These are phyloP conservation scores for Passiflora organensis DNA, from an alignment of 345 rosid species.

Conservation along the genomic window DNA sequence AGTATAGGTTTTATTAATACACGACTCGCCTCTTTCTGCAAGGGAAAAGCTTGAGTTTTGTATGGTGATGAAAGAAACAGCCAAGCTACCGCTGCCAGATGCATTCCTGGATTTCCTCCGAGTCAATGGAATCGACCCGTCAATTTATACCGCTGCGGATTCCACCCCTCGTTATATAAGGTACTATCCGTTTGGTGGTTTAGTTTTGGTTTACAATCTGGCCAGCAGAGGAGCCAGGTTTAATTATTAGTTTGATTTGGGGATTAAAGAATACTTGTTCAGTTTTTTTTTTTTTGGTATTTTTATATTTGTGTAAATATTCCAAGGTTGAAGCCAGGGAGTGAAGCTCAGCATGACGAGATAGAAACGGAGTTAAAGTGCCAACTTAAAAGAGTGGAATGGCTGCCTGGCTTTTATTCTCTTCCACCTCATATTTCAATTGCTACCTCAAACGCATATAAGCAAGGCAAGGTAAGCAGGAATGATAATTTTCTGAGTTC, in stretches of 20 bases:
- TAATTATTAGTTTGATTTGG: not conserved
- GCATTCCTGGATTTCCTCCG: constrained; percentile 57
- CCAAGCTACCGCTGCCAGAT: constrained; percentile 50
- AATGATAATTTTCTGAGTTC: not conserved
- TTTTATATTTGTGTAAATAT: not conserved
- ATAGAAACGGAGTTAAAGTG: constrained; percentile 65
- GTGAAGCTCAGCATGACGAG: constrained; percentile 42
- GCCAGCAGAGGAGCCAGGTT: too few species aligned
- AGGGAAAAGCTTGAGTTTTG: not conserved
- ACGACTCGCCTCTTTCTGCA: too few species aligned
- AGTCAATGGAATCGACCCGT: constrained; percentile 65
- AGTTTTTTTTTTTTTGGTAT: not conserved
- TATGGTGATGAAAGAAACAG: constrained; percentile 37
- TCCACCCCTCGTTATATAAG: constrained; percentile 79
- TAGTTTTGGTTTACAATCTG: too few species aligned
- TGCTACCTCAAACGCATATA: constrained; percentile 63
- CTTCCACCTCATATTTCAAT: constrained; percentile 68
- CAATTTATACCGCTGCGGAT: constrained; percentile 48
- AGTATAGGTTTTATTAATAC: too few species aligned
- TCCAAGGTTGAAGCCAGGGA: constrained; percentile 70
- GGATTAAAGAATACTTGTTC: not conserved
- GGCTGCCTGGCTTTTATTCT: constrained; percentile 76
- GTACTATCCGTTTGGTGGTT: constrained; percentile 18
- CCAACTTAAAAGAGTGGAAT: constrained; percentile 54
- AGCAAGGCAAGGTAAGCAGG: constrained; percentile 56